A percentile compares a stretch with the other conserved stretches of the same genome.
These are phyloP conservation scores for Raffaelea deltoideospora DNA, from an alignment of 2,329 filamentous ascomycete genomes.

Conservation along the genomic window DNA sequence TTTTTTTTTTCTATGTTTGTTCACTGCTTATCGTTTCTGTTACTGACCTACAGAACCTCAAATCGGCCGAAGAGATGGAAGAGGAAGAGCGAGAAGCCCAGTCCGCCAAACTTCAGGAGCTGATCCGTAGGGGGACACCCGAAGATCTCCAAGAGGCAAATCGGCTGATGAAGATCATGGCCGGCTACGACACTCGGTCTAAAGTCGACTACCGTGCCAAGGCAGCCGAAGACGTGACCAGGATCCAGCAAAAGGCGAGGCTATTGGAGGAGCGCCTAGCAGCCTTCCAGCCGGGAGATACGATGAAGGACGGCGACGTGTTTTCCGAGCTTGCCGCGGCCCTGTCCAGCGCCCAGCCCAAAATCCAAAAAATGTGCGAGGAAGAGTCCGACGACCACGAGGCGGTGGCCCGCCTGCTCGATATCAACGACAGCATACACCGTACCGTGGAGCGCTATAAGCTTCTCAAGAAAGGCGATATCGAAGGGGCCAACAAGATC, in stretches of 20 bases:
- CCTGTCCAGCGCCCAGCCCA: constrained; percentile 85
- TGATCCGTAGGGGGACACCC: constrained; percentile 82
- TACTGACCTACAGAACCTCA: constrained; percentile 58
- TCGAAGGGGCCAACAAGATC: constrained; percentile 69
- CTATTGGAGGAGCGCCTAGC: constrained; percentile 87
- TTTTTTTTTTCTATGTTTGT: background rate
- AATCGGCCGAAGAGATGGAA: constrained; percentile 97
- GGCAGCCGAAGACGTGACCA: constrained; percentile 85
- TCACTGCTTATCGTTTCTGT: too few species aligned
- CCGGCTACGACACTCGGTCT: constrained; percentile 83
- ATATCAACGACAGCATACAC: constrained; percentile 98
- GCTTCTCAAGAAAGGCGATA: constrained; percentile 86
- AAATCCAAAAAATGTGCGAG: constrained; percentile 99
- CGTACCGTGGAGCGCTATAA: constrained; percentile 91
- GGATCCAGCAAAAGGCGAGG: constrained; percentile 89
- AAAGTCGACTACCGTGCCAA: constrained; percentile 98
- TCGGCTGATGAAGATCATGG: constrained; percentile 97
- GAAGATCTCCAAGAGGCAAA: constrained; percentile 90
- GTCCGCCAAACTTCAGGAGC: constrained; percentile 93
- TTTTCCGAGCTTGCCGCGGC: constrained; percentile 78
- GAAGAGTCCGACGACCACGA: constrained; percentile 96
- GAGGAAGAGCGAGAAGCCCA: constrained; percentile 90
- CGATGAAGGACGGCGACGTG: constrained; percentile 52
- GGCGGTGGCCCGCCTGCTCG: constrained; percentile 84
- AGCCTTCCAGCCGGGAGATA: constrained; percentile 66